These are phyloP conservation scores for Coniochaeta sp. DNA, from an alignment of 2,329 filamentous ascomycete species.

Conservation along the genomic window DNA sequence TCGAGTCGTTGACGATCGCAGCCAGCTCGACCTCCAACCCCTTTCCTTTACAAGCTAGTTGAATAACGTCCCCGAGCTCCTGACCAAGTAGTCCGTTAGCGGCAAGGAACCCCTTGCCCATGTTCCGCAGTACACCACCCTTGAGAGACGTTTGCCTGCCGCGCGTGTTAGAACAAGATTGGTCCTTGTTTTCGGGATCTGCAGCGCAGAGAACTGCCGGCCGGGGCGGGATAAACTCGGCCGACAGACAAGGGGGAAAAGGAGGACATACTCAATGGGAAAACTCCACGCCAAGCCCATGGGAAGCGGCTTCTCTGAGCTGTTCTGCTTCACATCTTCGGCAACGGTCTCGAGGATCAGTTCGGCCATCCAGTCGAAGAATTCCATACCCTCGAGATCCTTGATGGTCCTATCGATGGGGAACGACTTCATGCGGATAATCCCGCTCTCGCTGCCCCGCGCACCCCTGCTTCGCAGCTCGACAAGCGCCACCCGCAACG, in stretches of 20 bases:
- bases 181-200: neutral
- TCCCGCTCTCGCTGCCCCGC: constrained; percentile 34
- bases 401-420: constrained; percentile 50
- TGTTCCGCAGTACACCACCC: constrained; percentile 50
- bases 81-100: constrained; percentile 50
- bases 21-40: constrained; percentile 49
- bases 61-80: constrained; percentile 53
- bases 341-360: constrained; percentile 51
- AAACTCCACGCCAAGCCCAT: constrained; percentile 64
- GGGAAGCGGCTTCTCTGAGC: constrained; percentile 37
- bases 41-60: constrained; percentile 41
- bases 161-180: neutral
- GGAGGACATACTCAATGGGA: constrained; percentile 54
- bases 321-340: constrained; percentile 30
- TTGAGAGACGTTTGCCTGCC: constrained; percentile 57
- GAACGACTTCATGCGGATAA: constrained; percentile 48
- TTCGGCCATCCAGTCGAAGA: constrained; percentile 64
- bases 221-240: constrained; percentile 1
- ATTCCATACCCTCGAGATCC: constrained; percentile 47
- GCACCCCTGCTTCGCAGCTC: constrained; percentile 43
- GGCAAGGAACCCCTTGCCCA: constrained; percentile 62
- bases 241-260: neutral
- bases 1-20: constrained; percentile 61
- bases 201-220: constrained; percentile 2
- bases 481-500: constrained; percentile 57